Evolutionary conservation across 2,329 filamentous ascomycete genomes (phyloP).

Genomic region (Pseudogymnoascus sp.): DNA sequence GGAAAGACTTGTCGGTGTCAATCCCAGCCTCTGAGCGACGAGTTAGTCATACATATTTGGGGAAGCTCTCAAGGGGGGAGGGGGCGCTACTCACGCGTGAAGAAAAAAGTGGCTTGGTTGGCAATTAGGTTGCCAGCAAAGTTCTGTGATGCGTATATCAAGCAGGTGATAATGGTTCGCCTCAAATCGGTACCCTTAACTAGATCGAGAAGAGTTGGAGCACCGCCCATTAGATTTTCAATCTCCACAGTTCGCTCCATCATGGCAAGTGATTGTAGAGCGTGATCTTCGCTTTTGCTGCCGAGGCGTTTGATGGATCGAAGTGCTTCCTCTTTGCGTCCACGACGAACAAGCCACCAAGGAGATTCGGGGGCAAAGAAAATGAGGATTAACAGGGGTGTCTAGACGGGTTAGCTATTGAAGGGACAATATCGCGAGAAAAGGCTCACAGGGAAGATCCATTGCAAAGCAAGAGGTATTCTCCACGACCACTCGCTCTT

Average conservation of each 20-base stretch:
- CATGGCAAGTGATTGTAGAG: constrained; percentile 45
- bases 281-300: constrained; percentile 32
- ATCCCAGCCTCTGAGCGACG: constrained; percentile 21
- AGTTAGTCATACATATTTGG: constrained; percentile 24
- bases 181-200: constrained; percentile 47
- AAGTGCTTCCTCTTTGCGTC: constrained; percentile 32
- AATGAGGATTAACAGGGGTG: constrained; percentile 45
- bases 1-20: neutral
- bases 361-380: constrained; percentile 38
- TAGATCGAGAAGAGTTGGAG: constrained; percentile 43
- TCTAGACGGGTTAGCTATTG: constrained; percentile 23
- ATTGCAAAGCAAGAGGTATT: constrained; percentile 48
- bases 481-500: constrained; percentile 31
- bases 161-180: constrained; percentile 47
- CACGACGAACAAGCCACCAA: constrained; percentile 44
- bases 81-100: constrained; percentile 30
- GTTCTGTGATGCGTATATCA: constrained; percentile 52
- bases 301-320: constrained; percentile 43
- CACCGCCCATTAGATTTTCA: constrained; percentile 33
- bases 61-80: neutral
- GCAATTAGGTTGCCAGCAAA: constrained; percentile 55
- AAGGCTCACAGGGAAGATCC: constrained; percentile 42
- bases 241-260: constrained; percentile 51
- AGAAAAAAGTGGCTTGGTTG: constrained; percentile 56
- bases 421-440: neutral